Conservation (phyloP, 1,284 basidiomycete species). For the Mycena citricolor region DNA sequence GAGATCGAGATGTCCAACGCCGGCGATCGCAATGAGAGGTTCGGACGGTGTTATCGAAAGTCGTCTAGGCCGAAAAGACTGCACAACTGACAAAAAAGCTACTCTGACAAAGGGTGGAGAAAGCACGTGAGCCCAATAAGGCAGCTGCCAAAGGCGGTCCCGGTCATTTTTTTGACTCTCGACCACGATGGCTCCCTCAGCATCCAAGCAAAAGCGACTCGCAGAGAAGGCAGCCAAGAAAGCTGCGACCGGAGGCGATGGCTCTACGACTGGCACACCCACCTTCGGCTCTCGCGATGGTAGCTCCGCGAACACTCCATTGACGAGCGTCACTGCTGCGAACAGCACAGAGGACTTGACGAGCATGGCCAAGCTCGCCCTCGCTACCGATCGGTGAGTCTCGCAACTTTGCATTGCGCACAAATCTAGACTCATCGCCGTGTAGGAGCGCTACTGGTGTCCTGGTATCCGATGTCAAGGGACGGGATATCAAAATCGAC, state of each 20-base stretch:
- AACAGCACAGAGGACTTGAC: constrained; percentile 73
- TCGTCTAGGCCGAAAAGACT: too few relatives aligned
- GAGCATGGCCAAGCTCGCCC: constrained; percentile 83
- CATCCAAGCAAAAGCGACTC: constrained; percentile 83
- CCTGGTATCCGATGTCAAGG: constrained; percentile 88
- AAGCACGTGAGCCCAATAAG: too few relatives aligned
- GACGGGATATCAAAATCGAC: constrained; percentile 97
- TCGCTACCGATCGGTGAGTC: constrained; percentile 82
- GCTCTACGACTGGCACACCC: constrained; percentile 56
- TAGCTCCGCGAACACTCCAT: constrained; percentile 58
- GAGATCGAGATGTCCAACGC: too few relatives aligned
- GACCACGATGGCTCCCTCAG: constrained; percentile 66
- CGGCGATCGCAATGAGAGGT: too few relatives aligned
- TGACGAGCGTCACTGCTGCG: constrained; percentile 75
- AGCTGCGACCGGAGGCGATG: constrained; percentile 53
- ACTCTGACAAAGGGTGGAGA: too few relatives aligned
- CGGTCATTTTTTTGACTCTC: not conserved
- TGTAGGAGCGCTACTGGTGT: constrained; percentile 86
- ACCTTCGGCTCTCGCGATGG: constrained; percentile 28
- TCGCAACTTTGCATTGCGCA: not conserved
- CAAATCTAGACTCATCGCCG: constrained; percentile 16
- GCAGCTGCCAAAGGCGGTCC: too few relatives aligned
- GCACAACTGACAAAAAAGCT: too few relatives aligned
- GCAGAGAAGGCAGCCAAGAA: constrained; percentile 92
- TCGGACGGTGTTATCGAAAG: too few relatives aligned